These are phyloP conservation scores for Carex arenaria DNA, from an alignment of 202 grass and related monocot genomes.

Conservation along the genomic window DNA sequence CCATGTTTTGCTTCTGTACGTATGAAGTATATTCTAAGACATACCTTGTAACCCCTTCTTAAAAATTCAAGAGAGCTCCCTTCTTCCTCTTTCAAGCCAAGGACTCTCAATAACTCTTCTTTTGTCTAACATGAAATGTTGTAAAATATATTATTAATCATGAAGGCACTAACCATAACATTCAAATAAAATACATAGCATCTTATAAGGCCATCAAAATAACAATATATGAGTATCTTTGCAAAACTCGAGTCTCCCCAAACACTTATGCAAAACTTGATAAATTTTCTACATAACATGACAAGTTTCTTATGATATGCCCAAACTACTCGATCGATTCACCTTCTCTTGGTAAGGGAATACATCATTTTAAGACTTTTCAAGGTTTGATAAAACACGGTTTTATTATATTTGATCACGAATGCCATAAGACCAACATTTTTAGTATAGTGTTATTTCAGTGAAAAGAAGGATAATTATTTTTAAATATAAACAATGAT, in stretches of 20 bases:
- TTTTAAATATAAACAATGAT: not conserved
- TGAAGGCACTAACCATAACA: not conserved
- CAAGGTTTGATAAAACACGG: not conserved
- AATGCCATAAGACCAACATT: not conserved
- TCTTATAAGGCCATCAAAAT: not conserved
- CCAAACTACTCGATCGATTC: not conserved
- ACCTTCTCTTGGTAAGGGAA: not conserved
- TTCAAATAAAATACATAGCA: not conserved
- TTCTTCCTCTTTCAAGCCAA: constrained; percentile 92
- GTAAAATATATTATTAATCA: not conserved
- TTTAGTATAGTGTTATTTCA: not conserved
- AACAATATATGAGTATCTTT: not conserved
- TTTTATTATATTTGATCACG: not conserved
- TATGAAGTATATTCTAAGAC: not conserved
- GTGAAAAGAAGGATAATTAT: not conserved
- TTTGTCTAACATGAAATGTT: constrained; percentile 48
- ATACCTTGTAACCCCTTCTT: constrained; percentile 96
- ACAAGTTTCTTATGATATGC: not conserved
- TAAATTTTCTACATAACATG: not conserved
- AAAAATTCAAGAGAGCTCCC: constrained; percentile 90
- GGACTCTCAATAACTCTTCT: constrained; percentile 83
- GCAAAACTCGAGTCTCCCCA: not conserved
- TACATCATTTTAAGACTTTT: not conserved
- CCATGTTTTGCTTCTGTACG: not conserved
- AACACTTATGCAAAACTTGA: not conserved